Base-by-base conservation (phyloP, 495 filamentous ascomycete genomes). In the Penicillium longicatenatum region DNA sequence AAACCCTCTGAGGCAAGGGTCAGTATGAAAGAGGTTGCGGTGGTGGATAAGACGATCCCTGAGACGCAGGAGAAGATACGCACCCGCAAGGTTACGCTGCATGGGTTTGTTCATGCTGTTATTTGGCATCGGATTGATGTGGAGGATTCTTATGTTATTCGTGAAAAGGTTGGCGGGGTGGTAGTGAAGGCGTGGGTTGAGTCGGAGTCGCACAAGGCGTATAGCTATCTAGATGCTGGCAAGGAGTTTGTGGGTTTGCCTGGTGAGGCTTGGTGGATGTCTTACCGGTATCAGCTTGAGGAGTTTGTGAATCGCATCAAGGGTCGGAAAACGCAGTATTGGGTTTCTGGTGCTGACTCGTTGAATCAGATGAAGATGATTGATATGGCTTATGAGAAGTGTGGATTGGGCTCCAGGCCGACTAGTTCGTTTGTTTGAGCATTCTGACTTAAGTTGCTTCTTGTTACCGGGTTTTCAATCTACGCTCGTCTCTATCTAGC, bases 231-330 rank as follows among this genome's bases (percentile, higher is more conserved):
- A 26, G 79, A 80, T 10, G 64, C 41, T 51, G 62, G 31, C 45
- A 65, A 62, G 3, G 69, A 39, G 52, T 68, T 55, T 49, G 56
- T n/a, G 66, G 70, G 14, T 63, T 77, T 63, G 12, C 62, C 24
- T 55, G 72, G 55, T 77, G 77, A 79, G 45, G 62, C 19, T 67
- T 78, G 78, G 53, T 85, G 82, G 82, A 66, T 68, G 19, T 75
- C 79, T 19, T 83, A 83, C 58, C 74, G 80, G 17, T 70, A 77
- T 48, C 75, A 81, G 68, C 70, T 86, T 17, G 82, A 86, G 63
- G 68, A 75, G 52, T 86, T 86, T 62, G 77, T 84, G 22, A 77
- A 83, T 59, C 68, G 61, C 31, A 64, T 84, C 5, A 71, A 68
- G 41, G 77, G 79, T 0, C 66, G 75, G 10, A 39, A 67, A 48